Percentiles rank a stretch among this genome's conserved stretches.
These are phyloP conservation scores for Jacaranda mimosifolia DNA, from an alignment of 257 asterid species.

Conservation along the genomic window DNA sequence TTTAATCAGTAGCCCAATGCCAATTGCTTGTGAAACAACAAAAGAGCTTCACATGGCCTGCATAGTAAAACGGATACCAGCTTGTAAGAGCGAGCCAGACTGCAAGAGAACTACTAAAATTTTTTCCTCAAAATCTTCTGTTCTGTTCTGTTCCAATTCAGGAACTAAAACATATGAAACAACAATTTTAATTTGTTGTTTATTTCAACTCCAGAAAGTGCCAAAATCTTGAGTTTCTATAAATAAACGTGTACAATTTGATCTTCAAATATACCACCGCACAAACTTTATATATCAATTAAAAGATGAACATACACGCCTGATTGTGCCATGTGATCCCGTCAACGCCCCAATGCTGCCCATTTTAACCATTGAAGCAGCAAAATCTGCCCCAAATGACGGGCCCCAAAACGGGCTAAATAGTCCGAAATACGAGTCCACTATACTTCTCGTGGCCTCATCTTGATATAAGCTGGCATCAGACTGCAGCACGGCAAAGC, in stretches of 20 bases:
- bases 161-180: background rate
- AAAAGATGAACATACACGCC: constrained; percentile 69
- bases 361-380: constrained; percentile 72
- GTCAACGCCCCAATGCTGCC: constrained; percentile 76
- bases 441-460: constrained; percentile 48
- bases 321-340: constrained; percentile 65
- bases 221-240: constrained; percentile 26
- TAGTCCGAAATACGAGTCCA: constrained; percentile 76
- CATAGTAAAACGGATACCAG: background rate
- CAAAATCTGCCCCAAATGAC: constrained; percentile 75
- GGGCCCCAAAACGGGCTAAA: constrained; percentile 54
- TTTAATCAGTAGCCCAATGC: background rate
- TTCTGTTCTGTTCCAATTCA: background rate
- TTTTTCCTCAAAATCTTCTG: background rate
- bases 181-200: background rate
- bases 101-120: background rate
- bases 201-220: constrained; percentile 13
- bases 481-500: constrained; percentile 77
- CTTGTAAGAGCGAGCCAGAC: background rate
- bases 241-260: background rate
- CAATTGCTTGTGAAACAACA: background rate
- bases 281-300: constrained; percentile 29
- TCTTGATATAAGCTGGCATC: constrained; percentile 81
- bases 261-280: background rate
- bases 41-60: constrained; percentile 15